Base-by-base conservation (phyloP, 73 alveolate species). In the Blepharisma stoltei region DNA sequence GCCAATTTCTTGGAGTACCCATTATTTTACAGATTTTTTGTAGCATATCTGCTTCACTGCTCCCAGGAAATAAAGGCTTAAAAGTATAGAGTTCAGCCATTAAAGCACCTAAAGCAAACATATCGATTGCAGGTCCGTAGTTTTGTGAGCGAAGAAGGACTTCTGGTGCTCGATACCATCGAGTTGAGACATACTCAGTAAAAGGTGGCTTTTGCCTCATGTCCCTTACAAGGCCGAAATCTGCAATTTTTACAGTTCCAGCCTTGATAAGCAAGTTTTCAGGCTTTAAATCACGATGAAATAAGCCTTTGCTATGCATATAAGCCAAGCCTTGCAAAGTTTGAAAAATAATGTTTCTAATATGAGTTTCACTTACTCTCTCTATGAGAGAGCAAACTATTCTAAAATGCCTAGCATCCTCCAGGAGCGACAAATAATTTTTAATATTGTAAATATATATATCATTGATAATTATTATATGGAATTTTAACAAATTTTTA, bases 171-270 rank as follows among this genome's bases (percentile, higher is more conserved):
- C 94, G 38, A 78, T 87, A 98, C 99, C 99, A 98, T 76, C 99
- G 85, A 20, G 99, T 98, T 54, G 97, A 89, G 49, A 98, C 99
- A 71, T 98, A 98, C 65, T 98, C 99, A 45, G 99, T 98, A 82
- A 92, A 97, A 18, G 99, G 99, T 6, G 99, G 99, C n/a, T 95
- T 89, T 23, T 97, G 87, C 54, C 98, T 86, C 67, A 94, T 93
- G 65, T 98, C 99, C 78, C 99, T 91, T 23, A 99, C 99, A 77
- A 98, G 86, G 43, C 99, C 99, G 89, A 98, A 98, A 88, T 98
- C 99, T 1, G 99, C 99, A 48, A 98, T 90, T 83, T 98, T 98
- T 70, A 98, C 97, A 48, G 96, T 94, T 38, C 97, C 99, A 46
- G 97, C 77, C 89, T 76, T 78, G 48, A 90, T 88, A 55, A 94